Conservation (phyloP, 305 asterid genomes). For the Vinca major region DNA sequence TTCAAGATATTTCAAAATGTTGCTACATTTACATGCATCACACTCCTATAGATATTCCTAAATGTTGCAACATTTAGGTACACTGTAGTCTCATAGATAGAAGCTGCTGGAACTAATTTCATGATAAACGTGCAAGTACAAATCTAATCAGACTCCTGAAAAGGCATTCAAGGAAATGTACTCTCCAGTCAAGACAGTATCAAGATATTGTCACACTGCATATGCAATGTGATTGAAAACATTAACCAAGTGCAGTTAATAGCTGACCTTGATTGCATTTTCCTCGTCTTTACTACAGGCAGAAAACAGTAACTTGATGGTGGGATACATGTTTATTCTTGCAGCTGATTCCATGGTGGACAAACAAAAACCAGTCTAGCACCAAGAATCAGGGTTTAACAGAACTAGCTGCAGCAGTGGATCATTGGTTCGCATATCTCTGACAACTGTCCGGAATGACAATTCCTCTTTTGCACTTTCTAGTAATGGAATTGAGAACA, state of each 20-base stretch:
- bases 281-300: conserved; percentile 32
- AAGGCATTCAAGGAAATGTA: background rate
- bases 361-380: conserved; percentile 43
- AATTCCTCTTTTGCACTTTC: conserved; percentile 85
- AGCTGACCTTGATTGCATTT: conserved; percentile 45
- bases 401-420: conserved; percentile 60
- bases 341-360: conserved; percentile 32
- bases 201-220: background rate
- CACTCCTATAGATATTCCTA: background rate
- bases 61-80: background rate
- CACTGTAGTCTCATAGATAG: background rate
- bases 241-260: background rate
- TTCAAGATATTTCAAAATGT: background rate
- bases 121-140: background rate
- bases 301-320: conserved; percentile 56
- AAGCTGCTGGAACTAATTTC: background rate
- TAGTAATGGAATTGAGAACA: conserved; percentile 65
- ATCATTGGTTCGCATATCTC: conserved; percentile 54
- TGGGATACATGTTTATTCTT: conserved; percentile 49
- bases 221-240: background rate
- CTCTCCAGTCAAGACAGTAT: background rate
- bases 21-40: background rate
- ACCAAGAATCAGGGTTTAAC: conserved; percentile 82
- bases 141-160: background rate
- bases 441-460: conserved; percentile 71